Percentiles rank a stretch among this genome's conserved stretches.
Conservation (phyloP, 176 grass and related monocot genomes). For the Cocos nucifera region DNA sequence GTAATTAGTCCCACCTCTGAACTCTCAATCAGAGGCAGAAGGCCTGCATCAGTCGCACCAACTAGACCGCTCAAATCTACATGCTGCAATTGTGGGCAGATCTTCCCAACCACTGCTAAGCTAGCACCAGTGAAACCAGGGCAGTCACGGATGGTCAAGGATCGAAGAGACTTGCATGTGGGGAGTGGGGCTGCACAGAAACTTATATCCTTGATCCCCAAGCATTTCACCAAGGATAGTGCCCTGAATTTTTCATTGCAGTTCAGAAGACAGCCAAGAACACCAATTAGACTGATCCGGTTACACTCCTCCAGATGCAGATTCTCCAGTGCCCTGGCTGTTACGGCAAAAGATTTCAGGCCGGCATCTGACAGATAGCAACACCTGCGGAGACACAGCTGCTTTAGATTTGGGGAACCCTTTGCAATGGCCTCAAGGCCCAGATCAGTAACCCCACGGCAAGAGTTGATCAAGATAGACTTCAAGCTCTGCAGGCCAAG, state of each 20-base stretch:
- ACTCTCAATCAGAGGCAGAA: slow-evolving; percentile 66
- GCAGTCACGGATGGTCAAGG: slow-evolving; percentile 66
- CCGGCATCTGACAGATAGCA: slow-evolving; percentile 55
- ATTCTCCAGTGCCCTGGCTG: slow-evolving; percentile 46
- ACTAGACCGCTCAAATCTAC: slow-evolving; percentile 64
- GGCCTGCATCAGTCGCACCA: slow-evolving; percentile 53
- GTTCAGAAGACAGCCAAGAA: slow-evolving; percentile 59
- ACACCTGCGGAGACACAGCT: slow-evolving; percentile 55
- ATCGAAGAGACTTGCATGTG: slow-evolving; percentile 49
- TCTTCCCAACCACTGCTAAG: slow-evolving; percentile 62
- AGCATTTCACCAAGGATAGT: slow-evolving; percentile 69
- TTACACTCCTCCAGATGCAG: slow-evolving; percentile 79
- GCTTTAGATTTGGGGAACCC: slow-evolving; percentile 68
- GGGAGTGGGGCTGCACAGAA: slow-evolving; percentile 53
- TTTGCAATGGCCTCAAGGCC: slow-evolving; percentile 58
- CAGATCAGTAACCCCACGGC: slow-evolving; percentile 66
- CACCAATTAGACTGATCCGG: slow-evolving; percentile 51
- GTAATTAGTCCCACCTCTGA: slow-evolving; percentile 47
- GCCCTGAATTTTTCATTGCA: slow-evolving; percentile 68
- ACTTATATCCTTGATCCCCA: slow-evolving; percentile 68
- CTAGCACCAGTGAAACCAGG: slow-evolving; percentile 72
- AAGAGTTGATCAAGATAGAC: slow-evolving; percentile 45
- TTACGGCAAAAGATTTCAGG: slow-evolving; percentile 50
- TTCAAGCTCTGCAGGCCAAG: slow-evolving; percentile 76
- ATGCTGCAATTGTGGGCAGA: slow-evolving; percentile 79